Conservation (phyloP, 73 alveolate genomes). For the Vitrella brassicaformis region DNA sequence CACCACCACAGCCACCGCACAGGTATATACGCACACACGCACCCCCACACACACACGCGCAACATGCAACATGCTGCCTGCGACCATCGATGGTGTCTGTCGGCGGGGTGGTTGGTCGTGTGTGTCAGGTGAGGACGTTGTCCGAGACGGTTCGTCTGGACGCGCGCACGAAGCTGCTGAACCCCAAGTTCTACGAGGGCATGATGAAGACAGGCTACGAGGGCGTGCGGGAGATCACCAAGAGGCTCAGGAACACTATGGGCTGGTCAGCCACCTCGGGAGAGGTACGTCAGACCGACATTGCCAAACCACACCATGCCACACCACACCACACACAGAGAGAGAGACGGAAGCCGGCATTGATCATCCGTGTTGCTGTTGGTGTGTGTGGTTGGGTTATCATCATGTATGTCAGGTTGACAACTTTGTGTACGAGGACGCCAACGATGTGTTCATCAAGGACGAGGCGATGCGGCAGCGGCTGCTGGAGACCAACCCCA, state of each 20-base stretch:
- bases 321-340: too few species aligned
- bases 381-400: not conserved
- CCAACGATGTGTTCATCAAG: conserved; percentile 34
- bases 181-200: conserved; percentile 6
- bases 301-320: too few species aligned
- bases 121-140: not conserved
- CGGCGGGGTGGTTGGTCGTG: not conserved
- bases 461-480: conserved; percentile 29
- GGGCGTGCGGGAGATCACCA: conserved; percentile 40
- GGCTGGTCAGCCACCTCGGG: conserved; percentile 11
- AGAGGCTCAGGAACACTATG: conserved; percentile 22
- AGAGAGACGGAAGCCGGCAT: not conserved
- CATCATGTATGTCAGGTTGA: too few species aligned
- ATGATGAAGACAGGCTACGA: conserved; percentile 17
- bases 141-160: conserved; percentile 19
- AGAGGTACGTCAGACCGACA: too few species aligned
- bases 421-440: conserved; percentile 38
- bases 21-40: too few species aligned
- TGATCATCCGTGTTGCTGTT: not conserved
- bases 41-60: too few species aligned
- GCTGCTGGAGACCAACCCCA: conserved; percentile 29
- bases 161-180: conserved; percentile 27
- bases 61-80: too few species aligned
- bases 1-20: conserved; percentile 44
- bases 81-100: not conserved